Base-by-base conservation (phyloP, 2,329 filamentous ascomycete species). In the Karstenula rhodostoma region DNA sequence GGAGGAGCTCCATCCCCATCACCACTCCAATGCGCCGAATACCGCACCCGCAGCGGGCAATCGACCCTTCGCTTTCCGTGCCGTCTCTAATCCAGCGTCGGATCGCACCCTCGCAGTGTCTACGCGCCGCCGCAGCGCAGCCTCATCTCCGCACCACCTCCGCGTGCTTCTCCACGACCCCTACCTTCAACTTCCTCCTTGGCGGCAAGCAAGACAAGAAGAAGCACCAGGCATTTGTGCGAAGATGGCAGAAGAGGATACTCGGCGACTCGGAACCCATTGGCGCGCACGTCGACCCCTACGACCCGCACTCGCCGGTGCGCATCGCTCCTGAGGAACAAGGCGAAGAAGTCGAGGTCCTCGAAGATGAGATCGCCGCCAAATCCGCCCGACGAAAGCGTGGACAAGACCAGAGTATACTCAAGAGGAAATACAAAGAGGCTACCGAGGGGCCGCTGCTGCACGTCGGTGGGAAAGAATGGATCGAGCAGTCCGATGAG, bases 391-490 rank as follows among this genome's bases (percentile, higher is more conserved):
- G 48, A 17, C 7, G 10, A 23, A 13, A 37, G 42, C n/a, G 12
- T 9, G 1, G 8, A 19, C 19, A 9, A 22, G 40, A 44, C 6
- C 25, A 54, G 2, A 1, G 9, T 58, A 25, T 54, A 55, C 2
- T 25, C 17, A 29, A 2, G n/a, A 15, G 33, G 57, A 55, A 19
- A 25, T 61, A 73, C 50, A 56, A 50, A 22, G 52, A 49, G 43
- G 48, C 56, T 2, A 53, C 29, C 6, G 27, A 86, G 84, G 83
- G 77, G 85, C 56, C 83, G 82, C 35, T 90, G 60, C 80, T 84
- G 65, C 77, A 76, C 52, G 79, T 90, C 35, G 88, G 88, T 40
- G 77, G 78, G 7, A 80, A 82, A 60, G 69, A 81, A 56, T 82
- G 79, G 79, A 67, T 75, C 35, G 71, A 71, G 62, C 63, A 75